Evolutionary conservation across 345 rosid species (phyloP).

Genomic region (Acer saccharum): DNA sequence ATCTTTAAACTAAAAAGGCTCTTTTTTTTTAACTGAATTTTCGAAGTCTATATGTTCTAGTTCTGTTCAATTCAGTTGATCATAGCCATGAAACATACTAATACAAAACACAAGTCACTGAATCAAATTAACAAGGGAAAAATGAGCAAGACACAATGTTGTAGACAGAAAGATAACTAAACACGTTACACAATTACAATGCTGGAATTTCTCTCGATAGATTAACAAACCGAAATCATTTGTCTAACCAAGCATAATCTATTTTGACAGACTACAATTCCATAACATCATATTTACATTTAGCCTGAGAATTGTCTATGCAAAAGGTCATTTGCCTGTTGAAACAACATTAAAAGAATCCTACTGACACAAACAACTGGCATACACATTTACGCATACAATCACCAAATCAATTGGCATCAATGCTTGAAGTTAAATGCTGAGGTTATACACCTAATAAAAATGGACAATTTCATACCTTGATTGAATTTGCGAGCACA

Average conservation of each 20-base stretch:
- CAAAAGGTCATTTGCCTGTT: not conserved
- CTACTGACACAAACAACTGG: not conserved
- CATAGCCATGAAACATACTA: conserved; percentile 7
- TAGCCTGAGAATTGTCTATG: not conserved
- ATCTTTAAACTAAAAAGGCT: not conserved
- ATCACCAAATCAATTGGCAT: not conserved
- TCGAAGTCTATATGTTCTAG: not conserved
- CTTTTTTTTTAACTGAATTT: not conserved
- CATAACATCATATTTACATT: not conserved
- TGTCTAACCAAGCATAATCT: not conserved
- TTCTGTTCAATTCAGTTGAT: conserved; percentile 1
- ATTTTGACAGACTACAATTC: not conserved
- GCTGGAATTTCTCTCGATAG: not conserved
- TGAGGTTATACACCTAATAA: conserved; percentile 1
- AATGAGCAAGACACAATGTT: not conserved
- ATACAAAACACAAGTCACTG: not conserved
- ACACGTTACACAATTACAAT: not conserved
- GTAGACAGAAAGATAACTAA: conserved; percentile 4
- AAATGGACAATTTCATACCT: conserved; percentile 43
- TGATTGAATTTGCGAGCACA: conserved; percentile 95
- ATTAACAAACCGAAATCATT: not conserved
- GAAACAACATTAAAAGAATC: not conserved
- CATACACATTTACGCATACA: not conserved
- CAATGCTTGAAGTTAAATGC: not conserved
- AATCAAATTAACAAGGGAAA: not conserved